A percentile compares a stretch with the other conserved stretches of the same genome.
phyloP scores from a whole-genome alignment of 75 land plant genomes.

The Picea glauca region DNA sequence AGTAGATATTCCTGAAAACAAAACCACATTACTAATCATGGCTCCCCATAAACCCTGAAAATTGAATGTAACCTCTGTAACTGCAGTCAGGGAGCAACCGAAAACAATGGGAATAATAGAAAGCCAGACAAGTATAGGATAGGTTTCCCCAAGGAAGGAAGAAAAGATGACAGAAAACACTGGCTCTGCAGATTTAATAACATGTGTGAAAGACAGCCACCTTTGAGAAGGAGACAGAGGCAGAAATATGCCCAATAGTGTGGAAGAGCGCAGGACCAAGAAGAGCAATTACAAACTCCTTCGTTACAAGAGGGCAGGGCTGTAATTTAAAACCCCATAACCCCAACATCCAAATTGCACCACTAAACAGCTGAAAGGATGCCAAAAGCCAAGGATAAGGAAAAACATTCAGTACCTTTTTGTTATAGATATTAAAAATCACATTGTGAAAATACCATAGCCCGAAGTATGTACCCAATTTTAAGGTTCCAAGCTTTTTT shows the following conservation, averaged over 20 bases:
- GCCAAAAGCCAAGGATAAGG: conserved; percentile 64
- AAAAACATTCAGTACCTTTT: conserved; percentile 54
- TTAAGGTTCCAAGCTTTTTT: not conserved
- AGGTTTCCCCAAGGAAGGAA: conserved; percentile 32
- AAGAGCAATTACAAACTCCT: conserved; percentile 46
- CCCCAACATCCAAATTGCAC: conserved; percentile 49
- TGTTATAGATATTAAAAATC: conserved; percentile 66
- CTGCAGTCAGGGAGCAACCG: conserved; percentile 60
- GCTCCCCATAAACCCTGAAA: conserved; percentile 51
- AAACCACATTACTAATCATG: conserved; percentile 63
- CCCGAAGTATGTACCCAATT: conserved; percentile 41
- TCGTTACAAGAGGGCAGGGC: conserved; percentile 34
- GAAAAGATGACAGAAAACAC: conserved; percentile 56
- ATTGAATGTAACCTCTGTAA: conserved; percentile 59
- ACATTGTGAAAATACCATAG: conserved; percentile 61
- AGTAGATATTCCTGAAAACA: conserved; percentile 56
- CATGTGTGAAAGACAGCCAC: conserved; percentile 73
- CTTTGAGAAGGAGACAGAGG: conserved; percentile 65
- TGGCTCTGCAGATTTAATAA: conserved; percentile 64
- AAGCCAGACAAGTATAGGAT: conserved; percentile 51
- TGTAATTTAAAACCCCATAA: conserved; percentile 47
- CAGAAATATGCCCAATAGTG: conserved; percentile 68
- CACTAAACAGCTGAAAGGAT: conserved; percentile 46
- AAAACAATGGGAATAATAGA: conserved; percentile 56
- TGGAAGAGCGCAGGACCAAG: conserved; percentile 63